Evolutionary conservation across 805 yeast genomes (phyloP).

Genomic region (Barnettozyma salicaria): DNA sequence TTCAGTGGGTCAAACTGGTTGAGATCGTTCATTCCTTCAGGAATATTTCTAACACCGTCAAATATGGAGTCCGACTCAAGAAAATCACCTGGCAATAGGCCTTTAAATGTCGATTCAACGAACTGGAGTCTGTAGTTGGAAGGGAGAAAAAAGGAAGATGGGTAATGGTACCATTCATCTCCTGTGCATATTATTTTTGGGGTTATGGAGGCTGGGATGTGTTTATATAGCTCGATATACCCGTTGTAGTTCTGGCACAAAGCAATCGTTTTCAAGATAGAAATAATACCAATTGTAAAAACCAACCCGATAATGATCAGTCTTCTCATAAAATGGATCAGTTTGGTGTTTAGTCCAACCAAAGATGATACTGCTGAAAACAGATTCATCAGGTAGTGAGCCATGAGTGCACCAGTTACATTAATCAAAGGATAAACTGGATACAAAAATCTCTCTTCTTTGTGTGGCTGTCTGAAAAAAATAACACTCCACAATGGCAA

Average conservation of each 20-base stretch:
- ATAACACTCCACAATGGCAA: constrained; percentile 59
- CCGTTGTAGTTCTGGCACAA: constrained; percentile 52
- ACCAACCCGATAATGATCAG: neutral
- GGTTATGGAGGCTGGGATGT: constrained; percentile 27
- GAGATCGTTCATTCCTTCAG: constrained; percentile 67
- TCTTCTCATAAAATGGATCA: neutral
- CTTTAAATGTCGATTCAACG: constrained; percentile 74
- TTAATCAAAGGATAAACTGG: constrained; percentile 73
- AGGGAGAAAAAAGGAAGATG: constrained; percentile 79
- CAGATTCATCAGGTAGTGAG: constrained; percentile 20
- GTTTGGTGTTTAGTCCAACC: neutral
- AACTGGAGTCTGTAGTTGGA: constrained; percentile 58
- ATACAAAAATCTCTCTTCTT: constrained; percentile 87
- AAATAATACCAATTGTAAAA: constrained; percentile 22
- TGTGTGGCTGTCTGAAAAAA: constrained; percentile 77
- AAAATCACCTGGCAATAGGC: constrained; percentile 86
- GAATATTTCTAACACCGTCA: constrained; percentile 40
- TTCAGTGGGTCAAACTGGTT: constrained; percentile 61
- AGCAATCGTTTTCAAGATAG: constrained; percentile 52
- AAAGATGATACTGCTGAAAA: constrained; percentile 1
- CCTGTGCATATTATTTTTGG: constrained; percentile 62
- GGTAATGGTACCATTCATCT: constrained; percentile 91
- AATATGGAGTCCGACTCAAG: constrained; percentile 35
- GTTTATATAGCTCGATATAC: constrained; percentile 38
- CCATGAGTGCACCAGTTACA: constrained; percentile 53